Evolutionary conservation across 257 asterid genomes (phyloP).

Genomic region (Nicotiana benthamiana): DNA sequence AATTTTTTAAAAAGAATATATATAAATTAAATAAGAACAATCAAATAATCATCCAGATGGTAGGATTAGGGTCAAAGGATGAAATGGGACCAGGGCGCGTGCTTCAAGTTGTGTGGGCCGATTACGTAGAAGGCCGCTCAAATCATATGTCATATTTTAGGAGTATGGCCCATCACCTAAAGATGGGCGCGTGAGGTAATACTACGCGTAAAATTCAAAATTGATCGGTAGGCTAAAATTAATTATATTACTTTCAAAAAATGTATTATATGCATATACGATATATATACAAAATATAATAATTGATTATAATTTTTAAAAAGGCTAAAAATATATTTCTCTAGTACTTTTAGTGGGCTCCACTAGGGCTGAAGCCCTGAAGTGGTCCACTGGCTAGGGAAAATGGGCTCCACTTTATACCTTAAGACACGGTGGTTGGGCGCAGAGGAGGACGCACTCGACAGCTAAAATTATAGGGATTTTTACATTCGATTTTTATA

Average conservation of each 20-base stretch:
- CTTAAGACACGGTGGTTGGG: background rate
- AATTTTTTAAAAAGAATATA: no score
- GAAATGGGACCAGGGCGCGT: background rate
- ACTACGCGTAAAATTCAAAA: no score
- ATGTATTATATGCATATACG: no score
- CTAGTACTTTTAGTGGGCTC: background rate
- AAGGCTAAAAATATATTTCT: no score
- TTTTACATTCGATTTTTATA: no score
- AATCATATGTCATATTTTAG: background rate
- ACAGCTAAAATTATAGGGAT: background rate
- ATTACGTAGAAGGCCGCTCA: background rate
- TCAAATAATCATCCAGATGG: no score
- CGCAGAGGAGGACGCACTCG: background rate
- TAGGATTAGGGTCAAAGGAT: background rate
- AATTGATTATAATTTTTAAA: no score
- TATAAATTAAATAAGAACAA: no score
- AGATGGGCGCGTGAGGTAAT: background rate
- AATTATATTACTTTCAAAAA: no score
- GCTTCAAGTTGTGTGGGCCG: background rate
- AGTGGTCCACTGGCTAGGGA: background rate
- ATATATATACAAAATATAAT: no score
- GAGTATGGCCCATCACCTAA: background rate
- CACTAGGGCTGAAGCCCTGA: background rate
- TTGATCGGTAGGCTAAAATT: no score
- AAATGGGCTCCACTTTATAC: slow-evolving; percentile 3